Evolutionary conservation across 495 filamentous ascomycete genomes (phyloP), one percentile per base, ranked within the genome.

Genomic region (Tuber calosporum): DNA sequence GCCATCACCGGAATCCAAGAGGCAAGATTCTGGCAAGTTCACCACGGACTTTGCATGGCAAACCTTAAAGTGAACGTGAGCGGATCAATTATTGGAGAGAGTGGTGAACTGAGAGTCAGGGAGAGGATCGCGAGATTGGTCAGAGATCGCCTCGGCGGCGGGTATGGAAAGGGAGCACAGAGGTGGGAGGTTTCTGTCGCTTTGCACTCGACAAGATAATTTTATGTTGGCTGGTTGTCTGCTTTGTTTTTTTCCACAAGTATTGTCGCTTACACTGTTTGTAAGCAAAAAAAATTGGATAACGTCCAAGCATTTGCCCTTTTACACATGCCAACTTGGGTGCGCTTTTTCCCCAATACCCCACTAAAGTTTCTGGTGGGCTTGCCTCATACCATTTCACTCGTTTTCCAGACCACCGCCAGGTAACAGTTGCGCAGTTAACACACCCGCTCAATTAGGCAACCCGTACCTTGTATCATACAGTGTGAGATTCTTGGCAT

Each of bases 21-120:
- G 80, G 94, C 93, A 1, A 87, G 91, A 79, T 96, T 99, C 84
- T 99, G 95, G 95, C 95, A 99, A 84, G 96, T 97, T 30, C 95
- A 99, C 83, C 97, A 98, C 81, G 94, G 95, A 3, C 85, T 97
- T 53, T 95, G 92, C 80, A 96, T 97, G 91, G 95, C 95, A 19
- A 97, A 94, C 77, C 79, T 99, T 74, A 97, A 94, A 83, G 79
- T 99, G 22, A 85, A 89, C 41, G 87, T 93, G 1, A 83, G 84
- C 66, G 87, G 87, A 20, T 81, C 83, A 40, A 72, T 68, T 34
- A 79, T 66, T 72, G 88, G 89, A 30, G 91, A 92, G 68, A 87
- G 90, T 7, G 86, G 87, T n/a, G 83, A 93, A 66, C 84, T 83
- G 68, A 87, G 89, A 71, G 82, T 97, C 73, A 87, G 93, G 68